Evolutionary conservation across 2,329 filamentous ascomycete species (phyloP).

Genomic region (Diaporthe batatas): DNA sequence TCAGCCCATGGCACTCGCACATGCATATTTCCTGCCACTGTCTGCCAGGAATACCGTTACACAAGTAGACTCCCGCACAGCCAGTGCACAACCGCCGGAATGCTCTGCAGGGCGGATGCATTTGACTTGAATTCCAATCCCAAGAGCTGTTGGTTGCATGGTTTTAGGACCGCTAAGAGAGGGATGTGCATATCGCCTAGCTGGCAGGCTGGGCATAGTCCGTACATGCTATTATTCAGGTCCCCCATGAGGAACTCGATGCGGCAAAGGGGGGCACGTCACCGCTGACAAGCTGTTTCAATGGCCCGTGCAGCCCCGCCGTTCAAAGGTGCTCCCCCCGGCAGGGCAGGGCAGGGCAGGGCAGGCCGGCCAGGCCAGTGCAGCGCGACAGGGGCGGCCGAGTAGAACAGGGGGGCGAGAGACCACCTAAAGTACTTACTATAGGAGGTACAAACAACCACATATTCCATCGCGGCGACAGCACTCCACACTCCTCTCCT

Average conservation of each 20-base stretch:
- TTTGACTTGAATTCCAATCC: too few relatives aligned
- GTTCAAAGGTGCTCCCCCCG: not conserved
- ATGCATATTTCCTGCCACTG: not conserved
- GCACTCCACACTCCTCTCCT: not conserved
- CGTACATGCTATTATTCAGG: not conserved
- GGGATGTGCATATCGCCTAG: not conserved
- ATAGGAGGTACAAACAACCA: slow-evolving; percentile 14
- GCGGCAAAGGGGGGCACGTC: slow-evolving; percentile 11
- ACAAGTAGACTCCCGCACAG: not conserved
- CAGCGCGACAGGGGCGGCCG: slow-evolving; percentile 21
- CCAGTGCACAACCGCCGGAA: too few relatives aligned
- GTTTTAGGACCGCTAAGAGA: not conserved
- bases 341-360: not conserved
- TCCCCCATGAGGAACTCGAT: not conserved
- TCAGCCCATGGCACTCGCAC: slow-evolving; percentile 16
- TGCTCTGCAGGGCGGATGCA: too few relatives aligned
- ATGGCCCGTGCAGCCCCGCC: slow-evolving; percentile 24
- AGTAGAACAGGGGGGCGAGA: slow-evolving; percentile 10
- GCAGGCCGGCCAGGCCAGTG: slow-evolving; percentile 4
- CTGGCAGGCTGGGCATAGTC: not conserved
- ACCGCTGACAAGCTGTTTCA: slow-evolving; percentile 21
- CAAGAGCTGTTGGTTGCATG: not conserved
- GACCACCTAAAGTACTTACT: slow-evolving; percentile 6
- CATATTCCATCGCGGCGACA: slow-evolving; percentile 3
- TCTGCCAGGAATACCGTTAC: not conserved